These are phyloP conservation scores for Syzygium jambos DNA, from an alignment of 345 rosid species.

Conservation along the genomic window DNA sequence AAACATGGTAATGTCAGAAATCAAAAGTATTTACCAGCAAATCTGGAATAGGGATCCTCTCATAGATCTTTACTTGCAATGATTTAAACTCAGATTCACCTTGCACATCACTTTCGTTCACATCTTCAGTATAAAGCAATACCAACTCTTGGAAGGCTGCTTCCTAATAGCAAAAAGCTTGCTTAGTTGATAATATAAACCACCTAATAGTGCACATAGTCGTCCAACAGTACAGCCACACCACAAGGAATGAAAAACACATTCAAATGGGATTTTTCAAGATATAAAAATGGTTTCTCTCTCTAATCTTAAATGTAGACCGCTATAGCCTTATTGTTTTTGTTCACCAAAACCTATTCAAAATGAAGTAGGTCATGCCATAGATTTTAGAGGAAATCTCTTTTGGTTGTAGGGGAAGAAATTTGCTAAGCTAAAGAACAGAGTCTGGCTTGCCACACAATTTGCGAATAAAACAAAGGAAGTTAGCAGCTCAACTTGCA, in stretches of 20 bases:
- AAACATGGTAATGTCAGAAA: conserved; percentile 17
- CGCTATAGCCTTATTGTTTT: background rate
- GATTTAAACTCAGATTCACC: conserved; percentile 45
- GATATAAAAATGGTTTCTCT: background rate
- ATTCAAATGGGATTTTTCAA: background rate
- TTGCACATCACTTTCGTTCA: conserved; percentile 22
- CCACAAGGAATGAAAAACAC: background rate
- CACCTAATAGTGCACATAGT: background rate
- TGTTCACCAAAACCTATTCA: background rate
- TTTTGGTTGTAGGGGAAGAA: background rate
- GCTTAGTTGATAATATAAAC: background rate
- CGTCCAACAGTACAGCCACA: background rate
- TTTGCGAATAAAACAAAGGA: background rate
- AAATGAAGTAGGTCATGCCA: background rate
- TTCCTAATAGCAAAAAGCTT: conserved; percentile 37
- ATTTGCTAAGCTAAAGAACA: background rate
- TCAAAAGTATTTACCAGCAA: conserved; percentile 56
- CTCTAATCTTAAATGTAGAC: background rate
- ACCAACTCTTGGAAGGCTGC: conserved; percentile 89
- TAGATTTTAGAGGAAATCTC: background rate
- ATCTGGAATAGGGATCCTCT: conserved; percentile 94
- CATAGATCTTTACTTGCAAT: conserved; percentile 72
- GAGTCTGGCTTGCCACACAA: background rate
- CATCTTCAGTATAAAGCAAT: conserved; percentile 61
- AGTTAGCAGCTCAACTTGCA: background rate